These are phyloP conservation scores for Puccinellia tenuiflora DNA, from an alignment of 176 grass and related monocot species.

Conservation along the genomic window DNA sequence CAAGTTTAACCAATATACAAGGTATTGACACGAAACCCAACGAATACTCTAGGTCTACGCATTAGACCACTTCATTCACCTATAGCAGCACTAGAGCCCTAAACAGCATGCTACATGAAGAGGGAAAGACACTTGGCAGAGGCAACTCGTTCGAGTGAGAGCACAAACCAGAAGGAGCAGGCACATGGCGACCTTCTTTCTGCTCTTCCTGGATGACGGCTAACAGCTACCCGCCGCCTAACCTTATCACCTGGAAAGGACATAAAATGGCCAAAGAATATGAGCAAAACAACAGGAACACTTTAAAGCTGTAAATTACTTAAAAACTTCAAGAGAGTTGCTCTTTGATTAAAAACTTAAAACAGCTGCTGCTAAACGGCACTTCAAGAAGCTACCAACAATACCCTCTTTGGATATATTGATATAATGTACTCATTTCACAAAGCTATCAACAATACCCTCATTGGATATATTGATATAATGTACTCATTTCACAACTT, in stretches of 20 bases:
- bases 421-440: background rate
- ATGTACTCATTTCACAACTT: slow-evolving; percentile 16
- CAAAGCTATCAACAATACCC: slow-evolving; percentile 9
- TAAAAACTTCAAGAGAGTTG: slow-evolving; percentile 17
- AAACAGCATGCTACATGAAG: background rate
- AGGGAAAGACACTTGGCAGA: background rate
- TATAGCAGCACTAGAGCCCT: slow-evolving; percentile 3
- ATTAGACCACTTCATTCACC: slow-evolving; percentile 28
- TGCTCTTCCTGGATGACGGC: slow-evolving; percentile 24
- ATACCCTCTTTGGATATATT: slow-evolving; percentile 15
- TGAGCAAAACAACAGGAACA: background rate
- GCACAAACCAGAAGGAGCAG: background rate
- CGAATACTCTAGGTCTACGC: background rate
- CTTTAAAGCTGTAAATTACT: slow-evolving; percentile 9
- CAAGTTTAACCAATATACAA: slow-evolving; percentile 33
- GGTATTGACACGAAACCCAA: slow-evolving; percentile 19
- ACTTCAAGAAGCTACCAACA: slow-evolving; percentile 8
- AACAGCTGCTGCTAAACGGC: background rate
- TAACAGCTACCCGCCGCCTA: slow-evolving; percentile 6
- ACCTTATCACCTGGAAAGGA: slow-evolving; percentile 19
- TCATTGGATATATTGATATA: slow-evolving; percentile 13
- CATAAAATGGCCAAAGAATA: background rate
- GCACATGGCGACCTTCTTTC: slow-evolving; percentile 18
- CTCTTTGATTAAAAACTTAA: background rate
- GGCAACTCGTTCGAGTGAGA: background rate